Base-by-base conservation (phyloP, 257 asterid species). In the Eustoma russellianum region DNA sequence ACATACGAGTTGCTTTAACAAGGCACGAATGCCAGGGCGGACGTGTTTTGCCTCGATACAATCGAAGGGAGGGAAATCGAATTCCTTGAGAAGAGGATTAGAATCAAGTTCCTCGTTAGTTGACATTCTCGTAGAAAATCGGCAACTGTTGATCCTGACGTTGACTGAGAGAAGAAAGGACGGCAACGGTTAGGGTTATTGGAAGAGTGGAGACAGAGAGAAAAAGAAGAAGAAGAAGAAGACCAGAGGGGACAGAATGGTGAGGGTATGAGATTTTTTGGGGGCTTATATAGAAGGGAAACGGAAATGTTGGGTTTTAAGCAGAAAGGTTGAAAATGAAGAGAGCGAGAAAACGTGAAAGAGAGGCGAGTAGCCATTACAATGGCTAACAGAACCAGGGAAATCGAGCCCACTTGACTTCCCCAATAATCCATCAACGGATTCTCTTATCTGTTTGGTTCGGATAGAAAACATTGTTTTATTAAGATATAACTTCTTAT, bases 61-160 rank as follows among this genome's bases (percentile, higher is more conserved):
- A 67, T 83, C 90, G 70, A 79, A 89, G 7, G 95, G 97, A 17
- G 97, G 97, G 74, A 89, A 89, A 67, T 79, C 68, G 53, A 89
- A 89, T 18, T 80, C 95, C 52, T 58, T 79, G 54, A 85, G 61
- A 12, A 89, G 73, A 53, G 97, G 97, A 69, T 85, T 87, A 5
- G 45, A 60, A 5, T 57, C 79, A 28, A 45, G 41, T 0, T 73
- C 83, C 49, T 63, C 78, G 73, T 61, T 65, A 1, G 73, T 10
- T 15, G 62, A 14, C 52, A 59, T 64, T 16, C 34, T 44, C 19
- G 57, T 43, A 56, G 49, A 16, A 46, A 53, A 9, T 43, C 19
- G 17, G 50, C 46, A 6, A 33, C 52, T 60, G 50, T 50, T 0
- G 81, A 50, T 46, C 13, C 14, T 0, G 58, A 10, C 0, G 62